Percentiles rank a stretch among this genome's conserved stretches.
Evolutionary conservation across 108 stramenopile genomes (phyloP).

Genomic region (Cyclotella sp.): DNA sequence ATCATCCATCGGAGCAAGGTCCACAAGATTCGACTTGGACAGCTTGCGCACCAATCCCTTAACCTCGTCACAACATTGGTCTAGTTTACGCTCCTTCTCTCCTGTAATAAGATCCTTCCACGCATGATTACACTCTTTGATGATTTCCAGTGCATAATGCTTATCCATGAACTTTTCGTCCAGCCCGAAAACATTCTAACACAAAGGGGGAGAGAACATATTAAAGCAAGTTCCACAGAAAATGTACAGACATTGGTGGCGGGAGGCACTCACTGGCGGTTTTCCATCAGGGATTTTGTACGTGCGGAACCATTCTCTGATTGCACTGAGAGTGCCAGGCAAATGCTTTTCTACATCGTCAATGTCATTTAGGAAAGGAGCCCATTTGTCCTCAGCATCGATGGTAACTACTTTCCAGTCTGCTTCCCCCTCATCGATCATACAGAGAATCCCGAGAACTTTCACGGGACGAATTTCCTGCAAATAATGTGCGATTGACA

Average conservation of each 20-base stretch:
- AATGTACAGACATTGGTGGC: not conserved
- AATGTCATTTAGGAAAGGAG: constrained; percentile 94
- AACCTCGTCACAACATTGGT: constrained; percentile 61
- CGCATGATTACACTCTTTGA: constrained; percentile 87
- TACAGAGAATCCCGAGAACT: constrained; percentile 95
- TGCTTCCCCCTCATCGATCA: constrained; percentile 99
- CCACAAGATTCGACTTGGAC: constrained; percentile 77
- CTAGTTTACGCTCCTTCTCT: constrained; percentile 76
- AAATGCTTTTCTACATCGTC: constrained; percentile 94
- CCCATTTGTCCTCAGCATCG: constrained; percentile 95
- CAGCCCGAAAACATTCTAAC: constrained; percentile 88
- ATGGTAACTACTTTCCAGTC: constrained; percentile 98
- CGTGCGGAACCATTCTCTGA: constrained; percentile 98
- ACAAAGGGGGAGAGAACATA: not conserved
- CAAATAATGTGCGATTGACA: not conserved
- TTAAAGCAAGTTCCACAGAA: not conserved
- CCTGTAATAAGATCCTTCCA: constrained; percentile 90
- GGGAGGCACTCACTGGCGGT: constrained; percentile 57
- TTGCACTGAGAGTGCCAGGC: constrained; percentile 89
- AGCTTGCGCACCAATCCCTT: constrained; percentile 83
- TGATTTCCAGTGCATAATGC: constrained; percentile 87
- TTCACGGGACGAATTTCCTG: constrained; percentile 93
- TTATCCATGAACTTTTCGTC: constrained; percentile 95
- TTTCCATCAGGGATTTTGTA: constrained; percentile 99
- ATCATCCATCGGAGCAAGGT: constrained; percentile 60